Base-by-base conservation (phyloP, 495 filamentous ascomycete species). In the Aspergillus asperescens region DNA sequence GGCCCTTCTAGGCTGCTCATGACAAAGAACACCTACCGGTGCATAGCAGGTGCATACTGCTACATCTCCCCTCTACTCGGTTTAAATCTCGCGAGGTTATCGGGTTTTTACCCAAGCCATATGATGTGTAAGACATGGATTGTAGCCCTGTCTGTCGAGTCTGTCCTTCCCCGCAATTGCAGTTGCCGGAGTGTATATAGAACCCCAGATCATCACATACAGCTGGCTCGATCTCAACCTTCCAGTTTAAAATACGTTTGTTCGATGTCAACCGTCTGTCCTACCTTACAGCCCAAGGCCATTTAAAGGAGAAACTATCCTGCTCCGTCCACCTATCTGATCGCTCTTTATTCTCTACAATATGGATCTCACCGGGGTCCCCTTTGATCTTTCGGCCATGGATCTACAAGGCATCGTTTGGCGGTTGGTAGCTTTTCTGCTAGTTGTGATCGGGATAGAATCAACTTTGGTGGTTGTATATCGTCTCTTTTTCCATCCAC, bases 401-500 rank as follows among this genome's bases (percentile, higher is more conserved):
- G 20, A 41, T 3, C 1, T 39, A 4, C 3, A 22, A 4, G n/a
- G 48, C 22, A 5, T 55, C 1, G 5, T 43, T 4, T 48, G 42
- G 54, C 46, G 45, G 28, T 7, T 60, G 16, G 25, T 16, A 35
- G 27, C 20, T 44, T 25, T 50, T 2, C 18, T 56, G 15, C 19
- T 12, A 3, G n/a, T 40, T 25, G 54, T 32, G 31, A 25, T 19
- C 22, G 27, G 52, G 3, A 3, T 53, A n/a, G 42, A 32, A 32
- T 39, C 32, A 31, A 13, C 37, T 23, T 50, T 28, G 28, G 8
- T 49, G 0, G 48, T 54, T 7, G 25, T 64, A 37, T 54, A 57
- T 55, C 61, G 64, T 10, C 52, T 66, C 9, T 68, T 58, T 41
- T 62, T 69, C 55, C 63, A 66, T 52, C 66, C 60, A 13, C 49